Conservation (phyloP, 1,139 yeast genomes). For the Pichia cactophila region DNA sequence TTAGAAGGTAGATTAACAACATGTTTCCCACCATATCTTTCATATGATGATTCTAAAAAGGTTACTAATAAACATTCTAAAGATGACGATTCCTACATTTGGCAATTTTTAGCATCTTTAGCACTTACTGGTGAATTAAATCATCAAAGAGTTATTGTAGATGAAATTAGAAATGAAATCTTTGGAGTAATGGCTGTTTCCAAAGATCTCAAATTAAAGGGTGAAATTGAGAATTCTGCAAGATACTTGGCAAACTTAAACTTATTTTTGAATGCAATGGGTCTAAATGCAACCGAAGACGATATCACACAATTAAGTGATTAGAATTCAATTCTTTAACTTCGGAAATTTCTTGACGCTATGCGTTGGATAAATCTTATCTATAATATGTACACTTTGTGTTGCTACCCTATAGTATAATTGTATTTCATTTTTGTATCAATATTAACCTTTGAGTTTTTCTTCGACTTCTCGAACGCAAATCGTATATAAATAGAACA, state of each 20-base stretch:
- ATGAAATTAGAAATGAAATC: conserved; percentile 89
- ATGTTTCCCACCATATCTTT: conserved; percentile 74
- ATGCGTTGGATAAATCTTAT: neutral
- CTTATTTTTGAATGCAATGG: conserved; percentile 92
- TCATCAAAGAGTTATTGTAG: conserved; percentile 91
- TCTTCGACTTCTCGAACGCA: neutral
- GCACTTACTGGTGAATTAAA: conserved; percentile 89
- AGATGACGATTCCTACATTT: conserved; percentile 79
- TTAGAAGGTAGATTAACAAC: conserved; percentile 72
- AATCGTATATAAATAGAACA: neutral
- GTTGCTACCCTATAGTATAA: neutral
- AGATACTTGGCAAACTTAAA: conserved; percentile 77
- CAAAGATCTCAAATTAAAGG: conserved; percentile 51
- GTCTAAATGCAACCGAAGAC: conserved; percentile 76
- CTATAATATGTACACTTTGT: neutral
- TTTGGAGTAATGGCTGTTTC: conserved; percentile 85
- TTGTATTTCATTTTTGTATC: neutral
- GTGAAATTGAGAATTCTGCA: conserved; percentile 48
- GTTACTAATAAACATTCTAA: conserved; percentile 18
- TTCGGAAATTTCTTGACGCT: neutral
- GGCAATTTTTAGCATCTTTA: conserved; percentile 95
- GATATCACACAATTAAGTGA: conserved; percentile 44
- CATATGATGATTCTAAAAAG: conserved; percentile 23
- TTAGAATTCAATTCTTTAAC: neutral
- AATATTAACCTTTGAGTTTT: no score